These are phyloP conservation scores for Corymbia maculata DNA, from an alignment of 345 rosid species.

Conservation along the genomic window DNA sequence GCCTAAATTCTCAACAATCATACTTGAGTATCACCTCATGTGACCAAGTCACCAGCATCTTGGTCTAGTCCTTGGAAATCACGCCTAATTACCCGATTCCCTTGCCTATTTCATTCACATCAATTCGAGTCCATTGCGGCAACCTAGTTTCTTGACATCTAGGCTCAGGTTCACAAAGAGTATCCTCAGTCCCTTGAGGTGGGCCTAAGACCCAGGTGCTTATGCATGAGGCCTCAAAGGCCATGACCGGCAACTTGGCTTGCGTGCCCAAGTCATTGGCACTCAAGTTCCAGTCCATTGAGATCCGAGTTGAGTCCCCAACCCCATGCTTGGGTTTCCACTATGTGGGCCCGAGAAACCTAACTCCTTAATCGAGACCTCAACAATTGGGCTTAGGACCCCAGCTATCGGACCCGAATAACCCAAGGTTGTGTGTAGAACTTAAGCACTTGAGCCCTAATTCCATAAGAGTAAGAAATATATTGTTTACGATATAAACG, in stretches of 20 bases:
- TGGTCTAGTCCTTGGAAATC: too few relatives aligned
- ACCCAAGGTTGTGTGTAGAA: not conserved
- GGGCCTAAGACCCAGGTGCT: not conserved
- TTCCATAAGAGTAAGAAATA: not conserved
- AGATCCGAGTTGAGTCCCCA: not conserved
- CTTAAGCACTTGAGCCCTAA: not conserved
- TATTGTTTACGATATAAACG: not conserved
- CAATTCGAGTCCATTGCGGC: fast-evolving
- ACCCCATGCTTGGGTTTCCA: not conserved
- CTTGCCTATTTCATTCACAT: not conserved
- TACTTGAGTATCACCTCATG: too few relatives aligned
- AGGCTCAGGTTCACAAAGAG: not conserved
- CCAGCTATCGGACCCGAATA: not conserved
- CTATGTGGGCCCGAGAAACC: not conserved
- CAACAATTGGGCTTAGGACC: fast-evolving
- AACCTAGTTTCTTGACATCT: fast-evolving
- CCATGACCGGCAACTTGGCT: fast-evolving
- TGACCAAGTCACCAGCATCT: too few relatives aligned
- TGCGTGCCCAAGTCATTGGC: not conserved
- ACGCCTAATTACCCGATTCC: too few relatives aligned
- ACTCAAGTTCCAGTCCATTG: not conserved
- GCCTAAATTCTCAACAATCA: too few relatives aligned
- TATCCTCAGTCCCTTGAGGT: not conserved
- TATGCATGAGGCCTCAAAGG: not conserved
- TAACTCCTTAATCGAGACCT: not conserved